Evolutionary conservation across 495 filamentous ascomycete genomes (phyloP).

Genomic region (Penicillium tannophilum): DNA sequence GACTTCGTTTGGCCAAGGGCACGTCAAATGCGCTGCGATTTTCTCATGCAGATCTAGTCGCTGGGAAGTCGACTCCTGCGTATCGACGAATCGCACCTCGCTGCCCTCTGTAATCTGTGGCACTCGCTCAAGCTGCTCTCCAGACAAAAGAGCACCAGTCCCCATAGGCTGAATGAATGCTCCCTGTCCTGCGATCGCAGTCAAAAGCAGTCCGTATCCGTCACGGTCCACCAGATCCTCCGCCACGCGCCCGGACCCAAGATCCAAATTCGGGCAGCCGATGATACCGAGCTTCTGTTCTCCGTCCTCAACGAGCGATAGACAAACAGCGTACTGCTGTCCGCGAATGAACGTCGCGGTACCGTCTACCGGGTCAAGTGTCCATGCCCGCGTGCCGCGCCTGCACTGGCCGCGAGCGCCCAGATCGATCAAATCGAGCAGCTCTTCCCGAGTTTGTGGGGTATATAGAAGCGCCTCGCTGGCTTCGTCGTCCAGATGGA

Average conservation of each 20-base stretch:
- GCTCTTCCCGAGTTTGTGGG: conserved; percentile 51
- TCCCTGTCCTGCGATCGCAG: conserved; percentile 58
- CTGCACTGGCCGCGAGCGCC: conserved; percentile 51
- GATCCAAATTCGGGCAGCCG: conserved; percentile 58
- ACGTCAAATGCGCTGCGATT: conserved; percentile 49
- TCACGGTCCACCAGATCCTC: conserved; percentile 52
- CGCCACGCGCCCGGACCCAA: conserved; percentile 36
- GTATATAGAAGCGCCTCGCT: conserved; percentile 42
- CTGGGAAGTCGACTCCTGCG: conserved; percentile 40
- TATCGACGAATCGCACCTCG: conserved; percentile 54
- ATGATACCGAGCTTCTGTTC: conserved; percentile 53
- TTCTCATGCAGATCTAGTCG: conserved; percentile 45
- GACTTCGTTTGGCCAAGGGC: conserved; percentile 50
- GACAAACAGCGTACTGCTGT: conserved; percentile 66
- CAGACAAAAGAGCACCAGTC: conserved; percentile 33
- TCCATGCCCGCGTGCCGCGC: conserved; percentile 54
- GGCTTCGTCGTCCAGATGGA: conserved; percentile 40
- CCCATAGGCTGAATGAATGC: conserved; percentile 53
- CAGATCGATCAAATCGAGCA: conserved; percentile 64
- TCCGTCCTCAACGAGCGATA: conserved; percentile 54
- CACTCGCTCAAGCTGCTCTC: conserved; percentile 36
- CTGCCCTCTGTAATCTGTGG: conserved; percentile 31
- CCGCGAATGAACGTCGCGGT: conserved; percentile 65
- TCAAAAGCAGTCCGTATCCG: conserved; percentile 57
- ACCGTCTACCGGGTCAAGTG: conserved; percentile 74